Percentiles rank a stretch among this genome's conserved stretches.
These are phyloP conservation scores for Lipomyces kockii DNA, from an alignment of 805 yeast genomes.

Conservation along the genomic window DNA sequence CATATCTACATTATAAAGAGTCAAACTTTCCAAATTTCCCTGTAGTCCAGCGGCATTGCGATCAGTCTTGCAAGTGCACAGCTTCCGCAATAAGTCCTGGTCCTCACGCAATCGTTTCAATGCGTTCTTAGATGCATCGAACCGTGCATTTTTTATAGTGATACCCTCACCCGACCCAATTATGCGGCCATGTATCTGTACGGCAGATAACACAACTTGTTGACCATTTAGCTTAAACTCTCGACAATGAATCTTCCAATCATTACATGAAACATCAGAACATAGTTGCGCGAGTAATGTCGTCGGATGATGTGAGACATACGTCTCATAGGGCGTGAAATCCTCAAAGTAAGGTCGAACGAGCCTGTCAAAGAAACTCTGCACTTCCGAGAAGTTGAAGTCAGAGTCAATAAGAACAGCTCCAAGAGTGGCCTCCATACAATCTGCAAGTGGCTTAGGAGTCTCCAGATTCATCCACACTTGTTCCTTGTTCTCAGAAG, in stretches of 20 bases:
- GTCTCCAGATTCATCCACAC: slow-evolving; percentile 17
- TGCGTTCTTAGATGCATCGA: slow-evolving; percentile 5
- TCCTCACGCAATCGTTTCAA: not conserved
- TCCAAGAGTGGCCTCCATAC: slow-evolving; percentile 14
- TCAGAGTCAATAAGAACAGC: slow-evolving; percentile 19
- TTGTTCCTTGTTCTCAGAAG: not conserved
- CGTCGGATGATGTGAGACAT: slow-evolving; percentile 1
- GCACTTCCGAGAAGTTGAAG: slow-evolving; percentile 8
- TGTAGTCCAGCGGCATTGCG: not conserved
- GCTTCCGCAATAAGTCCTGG: not conserved
- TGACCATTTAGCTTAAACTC: not conserved
- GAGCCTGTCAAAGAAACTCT: slow-evolving; percentile 4
- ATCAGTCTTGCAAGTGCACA: slow-evolving; percentile 10
- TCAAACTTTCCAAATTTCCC: not conserved
- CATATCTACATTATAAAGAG: not conserved
- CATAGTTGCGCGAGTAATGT: slow-evolving; percentile 5
- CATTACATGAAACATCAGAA: slow-evolving; percentile 2
- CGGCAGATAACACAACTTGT: slow-evolving; percentile 9
- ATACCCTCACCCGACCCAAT: slow-evolving; percentile 9
- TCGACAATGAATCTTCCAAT: slow-evolving; percentile 11
- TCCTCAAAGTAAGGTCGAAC: slow-evolving; percentile 9
- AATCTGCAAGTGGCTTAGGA: slow-evolving; percentile 21
- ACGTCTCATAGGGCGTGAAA: slow-evolving; percentile 3
- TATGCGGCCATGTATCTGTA: slow-evolving; percentile 9
- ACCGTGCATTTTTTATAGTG: slow-evolving; percentile 2